phyloP scores from a whole-genome alignment of 2,329 filamentous ascomycete genomes.

The Ceratocystis smalleyi region DNA sequence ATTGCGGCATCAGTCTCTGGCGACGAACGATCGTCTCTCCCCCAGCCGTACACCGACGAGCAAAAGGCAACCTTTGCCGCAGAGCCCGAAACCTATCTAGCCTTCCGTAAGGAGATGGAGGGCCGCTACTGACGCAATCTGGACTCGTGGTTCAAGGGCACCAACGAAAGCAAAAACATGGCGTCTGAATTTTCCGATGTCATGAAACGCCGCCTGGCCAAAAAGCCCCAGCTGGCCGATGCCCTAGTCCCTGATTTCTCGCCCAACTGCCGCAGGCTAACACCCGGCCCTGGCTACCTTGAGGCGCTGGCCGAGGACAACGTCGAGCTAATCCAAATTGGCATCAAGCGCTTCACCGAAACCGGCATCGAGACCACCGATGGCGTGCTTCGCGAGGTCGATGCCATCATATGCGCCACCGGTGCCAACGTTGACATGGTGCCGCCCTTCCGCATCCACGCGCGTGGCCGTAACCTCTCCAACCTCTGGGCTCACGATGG shows the following conservation, averaged over 20 bases:
- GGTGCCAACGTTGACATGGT: slow-evolving; percentile 46
- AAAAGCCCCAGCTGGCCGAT: slow-evolving; percentile 40
- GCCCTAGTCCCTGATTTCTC: slow-evolving; percentile 47
- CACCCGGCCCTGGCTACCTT: slow-evolving; percentile 51
- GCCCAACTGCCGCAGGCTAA: slow-evolving; percentile 48
- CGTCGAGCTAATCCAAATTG: slow-evolving; percentile 43
- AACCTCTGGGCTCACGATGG: slow-evolving; percentile 36
- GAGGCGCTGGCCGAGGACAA: slow-evolving; percentile 47
- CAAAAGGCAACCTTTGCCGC: slow-evolving; percentile 38
- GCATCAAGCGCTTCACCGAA: slow-evolving; percentile 42
- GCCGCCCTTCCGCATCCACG: slow-evolving; percentile 42
- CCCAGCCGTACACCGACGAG: slow-evolving; percentile 42
- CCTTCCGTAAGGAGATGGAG: slow-evolving; percentile 42
- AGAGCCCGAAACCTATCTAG: slow-evolving; percentile 44
- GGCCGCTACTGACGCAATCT: slow-evolving; percentile 48
- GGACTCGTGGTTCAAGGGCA: slow-evolving; percentile 37
- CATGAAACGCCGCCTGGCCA: slow-evolving; percentile 38
- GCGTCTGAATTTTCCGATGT: slow-evolving; percentile 33
- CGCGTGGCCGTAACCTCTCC: slow-evolving; percentile 35
- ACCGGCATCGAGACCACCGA: slow-evolving; percentile 46
- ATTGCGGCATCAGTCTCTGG: slow-evolving; percentile 47
- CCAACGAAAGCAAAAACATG: slow-evolving; percentile 33
- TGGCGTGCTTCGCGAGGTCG: slow-evolving; percentile 40
- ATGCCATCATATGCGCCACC: slow-evolving; percentile 53
- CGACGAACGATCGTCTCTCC: slow-evolving; percentile 37